Percentiles rank a stretch among this genome's conserved stretches.
Conservation (phyloP, 352 stramenopile genomes). For the Elongisporangium undulatum region DNA sequence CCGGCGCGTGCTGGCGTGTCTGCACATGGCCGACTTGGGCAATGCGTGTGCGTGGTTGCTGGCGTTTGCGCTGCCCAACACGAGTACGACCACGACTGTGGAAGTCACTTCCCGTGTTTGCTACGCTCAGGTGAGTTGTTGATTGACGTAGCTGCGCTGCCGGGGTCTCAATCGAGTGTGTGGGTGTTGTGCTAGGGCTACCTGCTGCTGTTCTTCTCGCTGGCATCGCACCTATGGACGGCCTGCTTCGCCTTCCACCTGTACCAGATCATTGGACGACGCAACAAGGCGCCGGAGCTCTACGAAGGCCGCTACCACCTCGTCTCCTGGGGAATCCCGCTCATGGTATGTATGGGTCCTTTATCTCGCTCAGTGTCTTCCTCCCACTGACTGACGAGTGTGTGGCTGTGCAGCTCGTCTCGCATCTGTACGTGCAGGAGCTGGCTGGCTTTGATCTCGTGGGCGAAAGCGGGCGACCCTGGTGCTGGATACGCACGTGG, state of each 20-base stretch:
- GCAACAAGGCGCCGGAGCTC: constrained; percentile 49
- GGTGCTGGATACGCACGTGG: constrained; percentile 79
- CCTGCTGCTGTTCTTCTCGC: constrained; percentile 55
- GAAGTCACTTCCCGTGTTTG: constrained; percentile 18
- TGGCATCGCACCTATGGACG: constrained; percentile 70
- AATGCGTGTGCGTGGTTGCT: constrained; percentile 51
- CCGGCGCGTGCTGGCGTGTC: constrained; percentile 53
- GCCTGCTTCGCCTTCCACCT: constrained; percentile 77
- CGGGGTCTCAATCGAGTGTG: background rate
- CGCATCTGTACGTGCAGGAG: constrained; percentile 41
- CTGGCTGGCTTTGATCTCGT: constrained; percentile 41
- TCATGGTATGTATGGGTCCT: constrained; percentile 20
- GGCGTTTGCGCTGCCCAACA: constrained; percentile 27
- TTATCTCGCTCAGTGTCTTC: too few species aligned
- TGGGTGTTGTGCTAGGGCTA: constrained; percentile 42
- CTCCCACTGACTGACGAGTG: background rate
- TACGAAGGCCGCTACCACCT: constrained; percentile 71
- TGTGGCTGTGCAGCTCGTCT: constrained; percentile 27
- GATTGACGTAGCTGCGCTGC: background rate
- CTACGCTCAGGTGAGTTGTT: constrained; percentile 29
- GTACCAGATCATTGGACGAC: constrained; percentile 53
- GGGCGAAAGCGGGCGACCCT: constrained; percentile 57
- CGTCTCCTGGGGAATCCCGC: constrained; percentile 57
- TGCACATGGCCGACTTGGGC: constrained; percentile 52
- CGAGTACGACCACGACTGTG: constrained; percentile 1